Evolutionary conservation across 352 stramenopile species (phyloP).

Genomic region (Pythium monospermum): DNA sequence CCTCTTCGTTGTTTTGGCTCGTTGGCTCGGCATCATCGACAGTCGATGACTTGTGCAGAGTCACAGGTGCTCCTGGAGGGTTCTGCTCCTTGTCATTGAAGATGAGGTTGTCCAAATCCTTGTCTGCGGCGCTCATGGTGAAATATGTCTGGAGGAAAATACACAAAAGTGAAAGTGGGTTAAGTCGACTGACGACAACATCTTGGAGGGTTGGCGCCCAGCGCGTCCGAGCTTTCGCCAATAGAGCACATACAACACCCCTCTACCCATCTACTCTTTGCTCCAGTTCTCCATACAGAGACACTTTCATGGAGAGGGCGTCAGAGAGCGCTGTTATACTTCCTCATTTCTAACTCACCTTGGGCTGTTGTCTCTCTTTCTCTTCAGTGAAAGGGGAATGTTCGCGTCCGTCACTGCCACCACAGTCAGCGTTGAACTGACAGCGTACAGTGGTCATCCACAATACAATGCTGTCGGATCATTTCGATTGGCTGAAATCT

Average conservation of each 20-base stretch:
- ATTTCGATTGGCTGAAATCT: slow-evolving; percentile 2
- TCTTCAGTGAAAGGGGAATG: slow-evolving; percentile 4
- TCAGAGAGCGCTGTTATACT: not conserved
- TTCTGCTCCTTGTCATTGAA: slow-evolving; percentile 63
- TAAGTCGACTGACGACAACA: not conserved
- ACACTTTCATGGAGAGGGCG: not conserved
- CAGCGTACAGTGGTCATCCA: not conserved
- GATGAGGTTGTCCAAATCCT: slow-evolving; percentile 82
- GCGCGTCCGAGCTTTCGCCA: too few species aligned
- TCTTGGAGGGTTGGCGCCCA: too few species aligned
- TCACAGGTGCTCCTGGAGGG: not conserved
- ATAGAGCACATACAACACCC: too few species aligned
- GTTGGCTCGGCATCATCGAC: slow-evolving; percentile 29
- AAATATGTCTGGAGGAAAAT: not conserved
- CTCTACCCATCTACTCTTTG: not conserved
- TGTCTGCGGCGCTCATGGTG: slow-evolving; percentile 48
- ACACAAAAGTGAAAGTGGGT: not conserved
- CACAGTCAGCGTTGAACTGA: slow-evolving; percentile 1
- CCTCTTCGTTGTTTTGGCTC: slow-evolving; percentile 28
- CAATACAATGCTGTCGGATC: not conserved
- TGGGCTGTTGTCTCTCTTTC: slow-evolving; percentile 4
- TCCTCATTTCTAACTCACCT: slow-evolving; percentile 1
- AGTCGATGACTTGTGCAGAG: slow-evolving; percentile 28
- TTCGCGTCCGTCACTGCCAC: not conserved
- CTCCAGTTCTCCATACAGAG: not conserved